Percentiles rank a stretch among this genome's conserved stretches.
Evolutionary conservation across 2,329 filamentous ascomycete genomes (phyloP).

Genomic region (Botrytis cinerea): DNA sequence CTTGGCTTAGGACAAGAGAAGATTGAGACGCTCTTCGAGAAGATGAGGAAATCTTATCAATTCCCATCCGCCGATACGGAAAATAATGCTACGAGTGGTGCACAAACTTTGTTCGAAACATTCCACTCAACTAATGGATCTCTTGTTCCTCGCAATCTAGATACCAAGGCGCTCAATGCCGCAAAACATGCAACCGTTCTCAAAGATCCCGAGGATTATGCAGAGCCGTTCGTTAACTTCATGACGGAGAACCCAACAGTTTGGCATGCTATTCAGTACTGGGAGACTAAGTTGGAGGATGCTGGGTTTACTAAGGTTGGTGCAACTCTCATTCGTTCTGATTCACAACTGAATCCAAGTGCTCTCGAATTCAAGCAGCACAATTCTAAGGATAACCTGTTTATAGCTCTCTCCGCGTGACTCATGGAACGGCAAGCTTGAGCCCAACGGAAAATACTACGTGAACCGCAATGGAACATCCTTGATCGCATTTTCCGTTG

Average conservation of each 20-base stretch:
- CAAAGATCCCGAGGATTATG: constrained; percentile 62
- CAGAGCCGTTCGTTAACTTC: constrained; percentile 83
- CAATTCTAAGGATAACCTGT: neutral
- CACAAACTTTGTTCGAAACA: constrained; percentile 32
- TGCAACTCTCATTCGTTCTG: constrained; percentile 16
- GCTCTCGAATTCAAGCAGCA: neutral
- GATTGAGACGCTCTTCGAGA: neutral
- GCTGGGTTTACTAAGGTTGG: constrained; percentile 72
- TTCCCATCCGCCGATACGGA: neutral
- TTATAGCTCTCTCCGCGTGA: constrained; percentile 73
- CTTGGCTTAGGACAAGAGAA: neutral
- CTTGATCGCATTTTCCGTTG: constrained; percentile 82
- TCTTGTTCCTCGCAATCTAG: neutral
- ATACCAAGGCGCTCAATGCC: neutral
- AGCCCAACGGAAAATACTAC: constrained; percentile 86
- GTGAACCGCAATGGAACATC: constrained; percentile 82
- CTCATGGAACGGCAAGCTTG: constrained; percentile 70
- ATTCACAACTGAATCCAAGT: neutral
- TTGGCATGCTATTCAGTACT: constrained; percentile 84
- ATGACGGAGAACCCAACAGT: constrained; percentile 88
- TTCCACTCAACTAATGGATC: constrained; percentile 23
- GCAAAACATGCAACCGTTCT: constrained; percentile 23
- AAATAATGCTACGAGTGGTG: neutral
- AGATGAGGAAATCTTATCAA: neutral
- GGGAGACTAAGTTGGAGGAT: constrained; percentile 69